Conservation (phyloP, 2,329 filamentous ascomycete species). For the Aspergillus sojae region DNA sequence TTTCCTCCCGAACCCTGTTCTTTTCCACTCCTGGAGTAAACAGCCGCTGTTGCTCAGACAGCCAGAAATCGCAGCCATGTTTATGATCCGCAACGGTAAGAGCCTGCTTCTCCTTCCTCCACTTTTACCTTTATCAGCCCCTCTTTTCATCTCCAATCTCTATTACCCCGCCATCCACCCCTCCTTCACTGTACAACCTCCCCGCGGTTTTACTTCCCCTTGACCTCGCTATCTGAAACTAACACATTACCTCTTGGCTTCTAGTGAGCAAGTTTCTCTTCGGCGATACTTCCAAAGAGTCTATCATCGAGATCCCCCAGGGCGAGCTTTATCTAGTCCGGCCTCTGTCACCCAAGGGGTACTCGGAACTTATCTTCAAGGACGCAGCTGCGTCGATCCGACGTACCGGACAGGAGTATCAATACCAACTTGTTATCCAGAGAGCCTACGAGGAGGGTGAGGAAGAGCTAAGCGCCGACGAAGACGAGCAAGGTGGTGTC, state of each 20-base stretch:
- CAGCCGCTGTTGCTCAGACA: slow-evolving; percentile 27
- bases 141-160: slow-evolving; percentile 6
- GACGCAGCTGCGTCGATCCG: slow-evolving; percentile 92
- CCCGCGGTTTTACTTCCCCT: neutral
- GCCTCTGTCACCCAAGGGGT: slow-evolving; percentile 92
- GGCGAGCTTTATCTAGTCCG: slow-evolving; percentile 97
- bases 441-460: slow-evolving; percentile 97
- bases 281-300: slow-evolving; percentile 83
- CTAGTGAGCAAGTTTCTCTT: slow-evolving; percentile 92
- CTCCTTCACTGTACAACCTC: slow-evolving; percentile 12
- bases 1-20: slow-evolving; percentile 9
- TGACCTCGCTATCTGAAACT: slow-evolving; percentile 1
- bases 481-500: slow-evolving; percentile 76
- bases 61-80: slow-evolving; percentile 47
- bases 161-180: slow-evolving; percentile 25
- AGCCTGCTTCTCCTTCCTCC: slow-evolving; percentile 26
- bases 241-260: slow-evolving; percentile 12
- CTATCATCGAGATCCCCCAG: slow-evolving; percentile 90
- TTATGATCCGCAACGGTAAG: slow-evolving; percentile 61
- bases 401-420: slow-evolving; percentile 89
- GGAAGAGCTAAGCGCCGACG: slow-evolving; percentile 88
- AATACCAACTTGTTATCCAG: slow-evolving; percentile 96
- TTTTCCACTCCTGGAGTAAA: slow-evolving; percentile 16
- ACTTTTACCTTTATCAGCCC: slow-evolving; percentile 6
- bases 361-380: slow-evolving; percentile 98